These are phyloP conservation scores for Trichoderma cornu-damae DNA, from an alignment of 2,329 filamentous ascomycete genomes.

Conservation along the genomic window DNA sequence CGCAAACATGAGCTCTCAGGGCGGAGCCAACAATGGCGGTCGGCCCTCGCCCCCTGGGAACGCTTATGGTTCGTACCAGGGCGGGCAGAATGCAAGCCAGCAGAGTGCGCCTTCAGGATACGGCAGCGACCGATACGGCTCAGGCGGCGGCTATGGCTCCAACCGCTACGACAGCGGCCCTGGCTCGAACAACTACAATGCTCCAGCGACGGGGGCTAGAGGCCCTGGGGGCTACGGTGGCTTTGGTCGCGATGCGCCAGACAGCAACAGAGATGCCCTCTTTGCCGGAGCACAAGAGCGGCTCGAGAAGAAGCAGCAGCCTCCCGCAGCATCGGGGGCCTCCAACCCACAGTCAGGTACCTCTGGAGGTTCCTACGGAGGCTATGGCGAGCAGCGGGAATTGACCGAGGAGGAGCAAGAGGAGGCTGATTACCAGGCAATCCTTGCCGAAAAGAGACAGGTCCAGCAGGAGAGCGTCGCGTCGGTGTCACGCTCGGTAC, in stretches of 20 bases:
- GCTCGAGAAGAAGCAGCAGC: slow-evolving; percentile 38
- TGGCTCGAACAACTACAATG: slow-evolving; percentile 26
- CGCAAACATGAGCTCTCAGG: slow-evolving; percentile 43
- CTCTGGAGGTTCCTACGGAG: slow-evolving; percentile 38
- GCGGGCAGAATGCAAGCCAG: slow-evolving; percentile 7
- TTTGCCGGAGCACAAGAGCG: slow-evolving; percentile 54
- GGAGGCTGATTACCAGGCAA: slow-evolving; percentile 62
- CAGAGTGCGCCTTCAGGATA: slow-evolving; percentile 41
- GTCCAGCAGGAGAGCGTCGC: slow-evolving; percentile 68
- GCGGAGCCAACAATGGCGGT: slow-evolving; percentile 36
- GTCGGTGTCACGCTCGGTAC: slow-evolving; percentile 37
- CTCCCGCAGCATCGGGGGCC: slow-evolving; percentile 18
- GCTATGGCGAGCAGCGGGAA: slow-evolving; percentile 65
- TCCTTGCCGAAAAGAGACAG: slow-evolving; percentile 51
- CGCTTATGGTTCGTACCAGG: slow-evolving; percentile 21
- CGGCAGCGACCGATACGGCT: slow-evolving; percentile 50
- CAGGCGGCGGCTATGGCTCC: slow-evolving; percentile 46
- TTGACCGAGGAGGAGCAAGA: slow-evolving; percentile 79
- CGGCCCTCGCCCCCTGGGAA: slow-evolving; percentile 14
- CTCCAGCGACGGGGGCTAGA: slow-evolving; percentile 32
- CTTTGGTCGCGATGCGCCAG: slow-evolving; percentile 45
- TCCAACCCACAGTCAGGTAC: slow-evolving; percentile 27
- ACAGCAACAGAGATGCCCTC: slow-evolving; percentile 57
- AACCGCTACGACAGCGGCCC: slow-evolving; percentile 47
- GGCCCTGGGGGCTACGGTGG: slow-evolving; percentile 59